Evolutionary conservation across 106 monocot genomes (phyloP), one percentile per base, ranked within the genome.

Genomic region (Allium cepa): DNA sequence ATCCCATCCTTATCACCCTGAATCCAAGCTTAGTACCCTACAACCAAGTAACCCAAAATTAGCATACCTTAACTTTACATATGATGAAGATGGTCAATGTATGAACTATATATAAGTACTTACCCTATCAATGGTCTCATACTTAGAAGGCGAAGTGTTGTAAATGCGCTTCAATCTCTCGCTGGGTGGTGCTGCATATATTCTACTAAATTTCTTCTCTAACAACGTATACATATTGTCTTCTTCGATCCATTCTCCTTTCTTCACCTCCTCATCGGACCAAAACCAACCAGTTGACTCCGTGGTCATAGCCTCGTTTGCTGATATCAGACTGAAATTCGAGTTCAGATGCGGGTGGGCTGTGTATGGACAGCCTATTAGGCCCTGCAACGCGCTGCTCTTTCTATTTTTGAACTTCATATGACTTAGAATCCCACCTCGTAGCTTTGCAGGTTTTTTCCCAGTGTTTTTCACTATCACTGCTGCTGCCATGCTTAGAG

Each of bases 1-100:
- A 95, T 14, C 95, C 91, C 88, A 95, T 88, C 72, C 91, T 83
- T 74, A 95, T 85, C 51, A 95, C 63, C 68, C 95, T 81, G 55
- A 88, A 95, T 57, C 87, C 85, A 65, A 95, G 88, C 9, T 85
- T 80, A 68, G 79, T 95, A 14, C 79, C 79, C 95, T 95, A 83
- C 62, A 68, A 16, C 2, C 9, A 59, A 71, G 0, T 47, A 58
- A 22, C 22, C 22, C 1, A 36, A 3, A 36, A 36, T 5, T 36
- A 36, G 36, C 22, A 22, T 22, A 22, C 22, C 22, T 22, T 22
- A 22, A 22, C 22, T 36, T 36, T 36, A 36, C 36, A 0, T 36
- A 36, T 36, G 36, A 36, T 36, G 36, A 36, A 36, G 3, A 36
- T 36, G 36, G 5, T 36, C 5, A 3, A 36, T 36, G 36, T 2